Evolutionary conservation across 139 green algal species (phyloP).

Genomic region (Trebouxia sp.): DNA sequence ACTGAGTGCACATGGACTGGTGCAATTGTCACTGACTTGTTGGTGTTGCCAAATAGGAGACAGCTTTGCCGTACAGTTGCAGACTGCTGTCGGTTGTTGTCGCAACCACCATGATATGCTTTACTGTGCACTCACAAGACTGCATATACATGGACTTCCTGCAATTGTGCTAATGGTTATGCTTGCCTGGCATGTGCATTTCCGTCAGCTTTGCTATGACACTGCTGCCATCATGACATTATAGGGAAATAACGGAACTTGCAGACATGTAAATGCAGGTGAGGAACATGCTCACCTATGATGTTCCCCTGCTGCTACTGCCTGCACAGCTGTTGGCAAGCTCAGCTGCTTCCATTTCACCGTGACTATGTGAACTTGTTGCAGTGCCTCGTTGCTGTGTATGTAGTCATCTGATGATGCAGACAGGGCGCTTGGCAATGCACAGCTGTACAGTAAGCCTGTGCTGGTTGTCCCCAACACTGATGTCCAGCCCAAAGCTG

Average conservation of each 20-base stretch:
- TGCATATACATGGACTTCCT: no score
- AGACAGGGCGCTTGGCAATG: no score
- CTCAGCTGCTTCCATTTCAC: not conserved
- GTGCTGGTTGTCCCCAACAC: no score
- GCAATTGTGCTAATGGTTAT: no score
- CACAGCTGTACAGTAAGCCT: no score
- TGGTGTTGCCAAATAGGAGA: not conserved
- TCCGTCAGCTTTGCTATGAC: no score
- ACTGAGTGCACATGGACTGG: not conserved
- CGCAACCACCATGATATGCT: no score
- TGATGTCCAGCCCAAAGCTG: no score
- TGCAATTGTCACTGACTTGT: not conserved
- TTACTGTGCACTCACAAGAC: no score
- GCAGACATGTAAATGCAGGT: not conserved
- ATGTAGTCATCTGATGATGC: not conserved
- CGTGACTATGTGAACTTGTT: not conserved
- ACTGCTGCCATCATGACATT: not conserved
- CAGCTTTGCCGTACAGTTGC: no score
- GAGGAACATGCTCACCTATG: not conserved
- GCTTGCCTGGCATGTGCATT: no score
- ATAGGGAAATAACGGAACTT: not conserved
- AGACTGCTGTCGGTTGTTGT: no score
- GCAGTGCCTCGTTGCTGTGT: not conserved
- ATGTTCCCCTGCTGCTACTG: conserved; percentile 1
- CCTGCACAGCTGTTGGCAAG: not conserved